Conservation (phyloP, 1,139 yeast species). For the Scheffersomyces quercinus region DNA sequence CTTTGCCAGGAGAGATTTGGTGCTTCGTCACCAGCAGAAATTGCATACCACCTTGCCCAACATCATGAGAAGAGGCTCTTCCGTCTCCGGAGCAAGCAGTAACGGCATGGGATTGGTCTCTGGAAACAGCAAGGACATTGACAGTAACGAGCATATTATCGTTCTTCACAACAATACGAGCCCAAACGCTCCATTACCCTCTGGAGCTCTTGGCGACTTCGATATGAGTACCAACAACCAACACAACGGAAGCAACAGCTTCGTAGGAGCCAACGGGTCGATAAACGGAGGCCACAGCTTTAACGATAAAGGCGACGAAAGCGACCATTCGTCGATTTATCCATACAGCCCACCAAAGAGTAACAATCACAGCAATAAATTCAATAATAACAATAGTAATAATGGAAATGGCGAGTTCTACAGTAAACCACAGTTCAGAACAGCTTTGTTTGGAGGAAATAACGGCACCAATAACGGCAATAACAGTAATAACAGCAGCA, state of each 20-base stretch:
- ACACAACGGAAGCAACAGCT: too few species aligned
- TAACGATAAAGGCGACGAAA: conserved; percentile 1
- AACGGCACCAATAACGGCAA: neutral
- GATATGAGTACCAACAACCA: too few species aligned
- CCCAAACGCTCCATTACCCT: conserved; percentile 47
- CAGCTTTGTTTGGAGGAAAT: conserved; percentile 14
- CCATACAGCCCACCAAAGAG: neutral
- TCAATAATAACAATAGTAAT: neutral
- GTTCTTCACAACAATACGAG: conserved; percentile 45
- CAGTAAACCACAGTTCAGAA: conserved; percentile 22
- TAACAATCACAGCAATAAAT: neutral
- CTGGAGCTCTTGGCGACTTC: conserved; percentile 8
- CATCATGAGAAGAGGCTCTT: conserved; percentile 17
- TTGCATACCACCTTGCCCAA: conserved; percentile 22
- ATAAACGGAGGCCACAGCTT: conserved; percentile 4
- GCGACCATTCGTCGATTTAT: neutral
- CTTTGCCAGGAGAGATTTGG: conserved; percentile 50
- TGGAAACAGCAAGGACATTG: conserved; percentile 7
- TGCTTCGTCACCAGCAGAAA: conserved; percentile 49
- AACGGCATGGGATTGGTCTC: neutral
- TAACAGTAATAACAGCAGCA: neutral
- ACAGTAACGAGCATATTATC: conserved; percentile 39
- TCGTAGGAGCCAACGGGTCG: too few species aligned
- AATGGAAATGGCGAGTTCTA: neutral
- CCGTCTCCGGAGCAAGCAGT: conserved; percentile 10